A percentile compares a stretch with the other conserved stretches of the same genome.
Conservation (phyloP, 805 yeast genomes). For the Sporopachydermia lactativora region DNA sequence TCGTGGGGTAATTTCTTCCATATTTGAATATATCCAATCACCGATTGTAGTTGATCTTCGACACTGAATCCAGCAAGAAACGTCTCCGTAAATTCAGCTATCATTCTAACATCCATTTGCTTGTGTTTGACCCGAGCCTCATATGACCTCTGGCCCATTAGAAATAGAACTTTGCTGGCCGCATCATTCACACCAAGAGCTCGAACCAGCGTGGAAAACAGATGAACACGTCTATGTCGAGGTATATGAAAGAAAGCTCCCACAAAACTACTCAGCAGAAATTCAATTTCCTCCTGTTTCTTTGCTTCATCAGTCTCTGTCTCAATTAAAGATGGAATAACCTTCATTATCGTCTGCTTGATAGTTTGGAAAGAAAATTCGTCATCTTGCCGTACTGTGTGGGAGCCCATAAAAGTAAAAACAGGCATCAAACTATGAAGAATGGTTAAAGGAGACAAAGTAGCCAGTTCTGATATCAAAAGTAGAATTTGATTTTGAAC, state of each 20-base stretch:
- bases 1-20: constrained; percentile 26
- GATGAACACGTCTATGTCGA: constrained; percentile 81
- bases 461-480: constrained; percentile 78
- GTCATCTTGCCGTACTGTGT: constrained; percentile 91
- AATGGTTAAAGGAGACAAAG: constrained; percentile 80
- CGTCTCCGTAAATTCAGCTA: constrained; percentile 58
- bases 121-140: constrained; percentile 39
- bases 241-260: constrained; percentile 94
- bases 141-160: constrained; percentile 71
- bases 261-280: constrained; percentile 76
- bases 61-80: constrained; percentile 59
- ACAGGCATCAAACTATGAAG: constrained; percentile 98
- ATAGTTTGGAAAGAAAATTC: constrained; percentile 88
- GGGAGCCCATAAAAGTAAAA: constrained; percentile 98
- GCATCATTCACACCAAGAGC: constrained; percentile 60
- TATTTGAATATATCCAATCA: constrained; percentile 34
- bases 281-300: constrained; percentile 56
- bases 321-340: constrained; percentile 76
- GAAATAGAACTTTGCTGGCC: constrained; percentile 56
- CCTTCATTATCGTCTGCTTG: constrained; percentile 79
- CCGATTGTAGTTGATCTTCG: constrained; percentile 47
- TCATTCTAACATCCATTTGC: constrained; percentile 47
- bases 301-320: constrained; percentile 22
- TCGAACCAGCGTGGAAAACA: constrained; percentile 66
- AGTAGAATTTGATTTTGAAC: constrained; percentile 80